These are phyloP conservation scores for Aspergillus sp. DNA, from an alignment of 2,329 filamentous ascomycete genomes.

Conservation along the genomic window DNA sequence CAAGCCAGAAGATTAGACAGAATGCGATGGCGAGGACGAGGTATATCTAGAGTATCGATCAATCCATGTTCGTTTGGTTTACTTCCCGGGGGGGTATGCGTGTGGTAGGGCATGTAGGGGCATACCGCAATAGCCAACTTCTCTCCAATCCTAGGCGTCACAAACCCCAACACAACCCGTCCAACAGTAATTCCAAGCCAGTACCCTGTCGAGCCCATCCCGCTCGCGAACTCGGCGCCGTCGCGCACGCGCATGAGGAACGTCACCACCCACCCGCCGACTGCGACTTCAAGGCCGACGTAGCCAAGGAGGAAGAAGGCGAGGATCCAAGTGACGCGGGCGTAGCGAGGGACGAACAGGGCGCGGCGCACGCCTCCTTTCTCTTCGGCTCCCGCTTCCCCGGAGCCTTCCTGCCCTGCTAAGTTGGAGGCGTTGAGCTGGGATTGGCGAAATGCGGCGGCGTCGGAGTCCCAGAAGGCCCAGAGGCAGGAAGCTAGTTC, in stretches of 20 bases:
- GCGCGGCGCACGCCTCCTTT: slow-evolving; percentile 8
- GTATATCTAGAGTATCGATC: slow-evolving; percentile 56
- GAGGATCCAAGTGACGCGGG: slow-evolving; percentile 17
- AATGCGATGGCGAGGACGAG: slow-evolving; percentile 63
- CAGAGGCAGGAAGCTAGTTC: slow-evolving; percentile 23
- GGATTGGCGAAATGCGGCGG: not conserved
- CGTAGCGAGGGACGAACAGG: slow-evolving; percentile 11
- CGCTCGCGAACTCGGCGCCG: slow-evolving; percentile 68
- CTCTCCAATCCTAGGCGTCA: slow-evolving; percentile 69
- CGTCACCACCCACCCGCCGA: slow-evolving; percentile 79
- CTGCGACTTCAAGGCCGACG: slow-evolving; percentile 69
- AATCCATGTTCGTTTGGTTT: not conserved
- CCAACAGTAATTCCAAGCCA: slow-evolving; percentile 82
- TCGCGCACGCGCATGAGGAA: slow-evolving; percentile 81
- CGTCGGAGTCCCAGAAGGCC: slow-evolving; percentile 16
- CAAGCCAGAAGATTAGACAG: slow-evolving; percentile 76
- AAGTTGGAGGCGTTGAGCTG: not conserved
- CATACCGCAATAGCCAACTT: slow-evolving; percentile 58
- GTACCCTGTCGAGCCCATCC: slow-evolving; percentile 76
- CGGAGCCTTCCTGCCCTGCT: not conserved
- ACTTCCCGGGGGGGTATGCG: no score
- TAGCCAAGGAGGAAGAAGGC: slow-evolving; percentile 74
- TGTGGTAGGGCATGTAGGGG: not conserved
- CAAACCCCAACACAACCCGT: slow-evolving; percentile 70
- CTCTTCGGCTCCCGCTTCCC: not conserved